Conservation (phyloP, 257 asterid genomes). For the Lantana camara region DNA sequence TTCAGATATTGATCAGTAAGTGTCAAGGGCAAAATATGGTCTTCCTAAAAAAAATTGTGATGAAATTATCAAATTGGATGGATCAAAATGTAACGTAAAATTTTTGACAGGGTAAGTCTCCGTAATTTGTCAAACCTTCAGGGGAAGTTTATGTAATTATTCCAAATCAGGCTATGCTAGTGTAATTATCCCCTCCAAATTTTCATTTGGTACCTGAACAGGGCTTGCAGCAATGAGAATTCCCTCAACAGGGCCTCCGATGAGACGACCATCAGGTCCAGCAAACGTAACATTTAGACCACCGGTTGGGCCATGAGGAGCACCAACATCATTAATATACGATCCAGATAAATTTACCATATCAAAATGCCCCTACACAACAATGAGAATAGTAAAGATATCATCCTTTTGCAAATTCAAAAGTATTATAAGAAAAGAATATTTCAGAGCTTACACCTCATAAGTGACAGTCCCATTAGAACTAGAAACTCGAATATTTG, state of each 20-base stretch:
- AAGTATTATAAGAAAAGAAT: conserved; percentile 11
- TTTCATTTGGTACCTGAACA: conserved; percentile 71
- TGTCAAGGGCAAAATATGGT: too few relatives aligned
- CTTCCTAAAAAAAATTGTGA: too few relatives aligned
- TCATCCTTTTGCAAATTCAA: neutral
- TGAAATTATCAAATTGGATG: too few relatives aligned
- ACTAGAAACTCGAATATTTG: conserved; percentile 58
- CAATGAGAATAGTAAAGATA: neutral
- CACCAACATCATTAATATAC: conserved; percentile 50
- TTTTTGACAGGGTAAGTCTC: too few relatives aligned
- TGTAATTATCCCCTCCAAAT: too few relatives aligned
- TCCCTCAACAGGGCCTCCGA: conserved; percentile 86
- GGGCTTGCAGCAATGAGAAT: conserved; percentile 83
- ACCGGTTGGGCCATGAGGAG: conserved; percentile 56
- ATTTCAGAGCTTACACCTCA: conserved; percentile 56
- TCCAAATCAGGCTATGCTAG: too few relatives aligned
- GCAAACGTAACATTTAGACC: conserved; percentile 67
- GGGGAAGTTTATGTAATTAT: too few relatives aligned
- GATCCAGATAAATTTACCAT: conserved; percentile 76
- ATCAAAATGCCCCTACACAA: conserved; percentile 76
- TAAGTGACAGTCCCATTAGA: conserved; percentile 79
- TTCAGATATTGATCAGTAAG: too few relatives aligned
- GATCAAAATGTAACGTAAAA: too few relatives aligned
- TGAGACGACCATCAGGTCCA: conserved; percentile 85
- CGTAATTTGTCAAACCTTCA: too few relatives aligned